Conservation (phyloP, 2,329 filamentous ascomycete species). For the Colletotrichum sp. region DNA sequence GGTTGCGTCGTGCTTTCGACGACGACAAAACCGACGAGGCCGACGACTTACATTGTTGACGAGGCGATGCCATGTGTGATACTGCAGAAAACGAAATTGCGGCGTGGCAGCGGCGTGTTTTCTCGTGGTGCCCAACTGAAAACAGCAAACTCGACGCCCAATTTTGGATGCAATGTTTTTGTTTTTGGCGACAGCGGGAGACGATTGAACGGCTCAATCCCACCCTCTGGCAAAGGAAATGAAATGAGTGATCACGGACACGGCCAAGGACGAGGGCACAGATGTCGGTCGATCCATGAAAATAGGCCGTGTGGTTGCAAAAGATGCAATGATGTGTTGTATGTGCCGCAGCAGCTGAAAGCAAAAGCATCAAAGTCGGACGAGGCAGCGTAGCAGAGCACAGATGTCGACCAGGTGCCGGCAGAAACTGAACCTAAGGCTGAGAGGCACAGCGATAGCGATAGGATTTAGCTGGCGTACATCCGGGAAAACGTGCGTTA, state of each 20-base stretch:
- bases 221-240: not conserved
- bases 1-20: not conserved
- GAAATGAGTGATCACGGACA: not conserved
- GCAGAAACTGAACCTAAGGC: not conserved
- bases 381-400: not conserved
- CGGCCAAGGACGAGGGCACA: not conserved
- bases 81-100: not conserved
- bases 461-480: not conserved
- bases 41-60: not conserved
- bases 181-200: not conserved
- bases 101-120: not conserved
- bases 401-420: not conserved
- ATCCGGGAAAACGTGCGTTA: constrained; percentile 3
- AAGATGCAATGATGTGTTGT: not conserved
- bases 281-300: not conserved
- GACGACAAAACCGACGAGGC: not conserved
- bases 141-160: not conserved
- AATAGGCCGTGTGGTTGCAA: not conserved
- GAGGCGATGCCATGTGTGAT: not conserved
- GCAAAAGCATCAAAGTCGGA: not conserved
- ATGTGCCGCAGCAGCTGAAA: not conserved
- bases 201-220: constrained; percentile 1
- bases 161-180: not conserved
- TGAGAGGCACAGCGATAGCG: not conserved
- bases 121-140: not conserved